These are phyloP conservation scores for Plenodomus lindquistii DNA, from an alignment of 2,329 filamentous ascomycete genomes.

Conservation along the genomic window DNA sequence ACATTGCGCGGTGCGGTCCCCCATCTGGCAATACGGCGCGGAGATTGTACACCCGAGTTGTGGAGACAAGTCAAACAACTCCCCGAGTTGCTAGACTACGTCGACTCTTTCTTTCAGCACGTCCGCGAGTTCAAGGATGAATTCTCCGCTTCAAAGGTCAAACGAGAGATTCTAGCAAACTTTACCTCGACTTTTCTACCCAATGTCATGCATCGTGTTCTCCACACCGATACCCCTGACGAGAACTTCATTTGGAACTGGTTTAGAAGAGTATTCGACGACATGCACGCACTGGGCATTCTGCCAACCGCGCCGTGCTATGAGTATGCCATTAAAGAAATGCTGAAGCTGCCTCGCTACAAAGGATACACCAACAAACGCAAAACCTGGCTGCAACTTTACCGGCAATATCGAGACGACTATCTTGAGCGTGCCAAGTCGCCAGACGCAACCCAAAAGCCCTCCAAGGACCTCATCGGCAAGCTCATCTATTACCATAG, in stretches of 20 bases:
- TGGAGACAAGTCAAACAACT: conserved; percentile 30
- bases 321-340: conserved; percentile 28
- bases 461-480: conserved; percentile 23
- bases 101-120: conserved; percentile 33
- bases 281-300: conserved; percentile 16
- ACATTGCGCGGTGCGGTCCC: conserved; percentile 2
- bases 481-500: conserved; percentile 27
- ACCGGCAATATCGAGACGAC: conserved; percentile 25
- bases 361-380: conserved; percentile 28
- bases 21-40: conserved; percentile 7
- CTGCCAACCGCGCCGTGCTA: conserved; percentile 28
- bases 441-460: conserved; percentile 10
- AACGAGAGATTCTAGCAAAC: conserved; percentile 14
- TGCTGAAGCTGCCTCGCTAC: conserved; percentile 35
- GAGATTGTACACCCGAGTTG: conserved; percentile 19
- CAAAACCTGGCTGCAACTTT: conserved; percentile 33
- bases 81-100: conserved; percentile 27
- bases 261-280: conserved; percentile 29
- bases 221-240: conserved; percentile 21
- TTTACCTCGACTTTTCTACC: conserved; percentile 35
- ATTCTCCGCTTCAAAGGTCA: conserved; percentile 18
- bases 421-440: conserved; percentile 15
- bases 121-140: conserved; percentile 29
- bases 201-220: conserved; percentile 29
- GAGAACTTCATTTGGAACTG: conserved; percentile 32